These are phyloP conservation scores for Cutaneotrichosporon cavernicola DNA, from an alignment of 1,284 basidiomycete genomes.

Conservation along the genomic window DNA sequence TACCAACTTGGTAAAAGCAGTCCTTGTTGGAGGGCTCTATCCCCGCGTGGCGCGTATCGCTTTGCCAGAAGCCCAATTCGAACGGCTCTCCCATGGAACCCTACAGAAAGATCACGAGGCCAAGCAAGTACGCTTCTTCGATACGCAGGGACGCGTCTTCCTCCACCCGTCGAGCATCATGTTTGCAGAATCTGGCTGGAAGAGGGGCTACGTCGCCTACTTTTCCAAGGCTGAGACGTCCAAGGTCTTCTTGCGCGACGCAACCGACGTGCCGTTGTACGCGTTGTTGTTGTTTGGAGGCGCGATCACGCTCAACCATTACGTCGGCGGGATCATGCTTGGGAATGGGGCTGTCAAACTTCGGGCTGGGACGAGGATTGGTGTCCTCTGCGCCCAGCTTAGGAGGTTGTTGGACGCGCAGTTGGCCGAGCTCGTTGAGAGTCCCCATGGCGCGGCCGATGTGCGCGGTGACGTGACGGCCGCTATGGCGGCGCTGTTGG, in stretches of 20 bases:
- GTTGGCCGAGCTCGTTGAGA: slow-evolving; percentile 58
- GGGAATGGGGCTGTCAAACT: slow-evolving; percentile 63
- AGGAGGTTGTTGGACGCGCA: slow-evolving; percentile 71
- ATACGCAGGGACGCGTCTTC: slow-evolving; percentile 55
- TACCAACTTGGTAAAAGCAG: slow-evolving; percentile 72
- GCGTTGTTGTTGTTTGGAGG: slow-evolving; percentile 82
- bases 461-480: slow-evolving; percentile 62
- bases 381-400: slow-evolving; percentile 84
- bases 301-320: slow-evolving; percentile 71
- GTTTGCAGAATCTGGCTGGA: slow-evolving; percentile 72
- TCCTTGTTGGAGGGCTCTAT: slow-evolving; percentile 79
- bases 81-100: slow-evolving; percentile 74
- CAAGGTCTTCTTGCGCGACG: slow-evolving; percentile 83
- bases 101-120: slow-evolving; percentile 78
- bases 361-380: slow-evolving; percentile 81
- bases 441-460: slow-evolving; percentile 53
- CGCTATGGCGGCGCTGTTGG: slow-evolving; percentile 70
- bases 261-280: slow-evolving; percentile 84
- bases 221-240: slow-evolving; percentile 80
- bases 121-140: slow-evolving; percentile 75
- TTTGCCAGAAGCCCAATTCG: slow-evolving; percentile 76
- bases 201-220: slow-evolving; percentile 73
- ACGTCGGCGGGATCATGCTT: slow-evolving; percentile 71
- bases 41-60: slow-evolving; percentile 72
- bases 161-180: slow-evolving; percentile 78